Conservation (phyloP, 768 basidiomycete genomes). For the Daedaleopsis nitida region DNA sequence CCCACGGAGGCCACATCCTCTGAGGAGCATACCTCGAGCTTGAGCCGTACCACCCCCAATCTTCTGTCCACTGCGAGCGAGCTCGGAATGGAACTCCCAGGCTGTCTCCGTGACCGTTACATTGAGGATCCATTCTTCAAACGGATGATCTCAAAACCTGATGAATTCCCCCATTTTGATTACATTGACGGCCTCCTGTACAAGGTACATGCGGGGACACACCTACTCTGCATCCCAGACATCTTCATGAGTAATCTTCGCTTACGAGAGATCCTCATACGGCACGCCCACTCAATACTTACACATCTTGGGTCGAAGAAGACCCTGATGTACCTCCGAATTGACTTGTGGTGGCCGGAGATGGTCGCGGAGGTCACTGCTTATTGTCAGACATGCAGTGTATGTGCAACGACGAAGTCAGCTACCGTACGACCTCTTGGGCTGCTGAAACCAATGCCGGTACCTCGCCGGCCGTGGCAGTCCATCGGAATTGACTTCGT, state of each 20-base stretch:
- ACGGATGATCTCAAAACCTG: too few species aligned
- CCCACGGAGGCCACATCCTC: too few species aligned
- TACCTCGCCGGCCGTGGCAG: not conserved
- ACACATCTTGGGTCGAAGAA: not conserved
- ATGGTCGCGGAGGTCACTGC: not conserved
- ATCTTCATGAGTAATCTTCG: not conserved
- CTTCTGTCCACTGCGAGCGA: not conserved
- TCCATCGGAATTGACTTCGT: not conserved
- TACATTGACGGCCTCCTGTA: not conserved
- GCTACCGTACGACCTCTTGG: not conserved
- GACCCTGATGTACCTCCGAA: not conserved
- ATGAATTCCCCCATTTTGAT: not conserved
- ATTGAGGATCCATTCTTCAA: too few species aligned
- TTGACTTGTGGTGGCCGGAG: not conserved
- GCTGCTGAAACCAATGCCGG: not conserved
- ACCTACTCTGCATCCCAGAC: not conserved
- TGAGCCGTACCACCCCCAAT: not conserved
- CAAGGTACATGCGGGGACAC: not conserved
- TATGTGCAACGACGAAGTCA: not conserved
- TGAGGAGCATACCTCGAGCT: too few species aligned
- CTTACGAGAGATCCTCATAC: not conserved
- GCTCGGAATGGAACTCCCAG: conserved; percentile 11
- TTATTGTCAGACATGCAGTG: not conserved
- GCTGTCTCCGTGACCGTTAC: conserved; percentile 25
- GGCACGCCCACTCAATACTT: not conserved